A percentile compares a stretch with the other conserved stretches of the same genome.
Evolutionary conservation across 2,329 filamentous ascomycete genomes (phyloP).

Genomic region (Penicillium sp.): DNA sequence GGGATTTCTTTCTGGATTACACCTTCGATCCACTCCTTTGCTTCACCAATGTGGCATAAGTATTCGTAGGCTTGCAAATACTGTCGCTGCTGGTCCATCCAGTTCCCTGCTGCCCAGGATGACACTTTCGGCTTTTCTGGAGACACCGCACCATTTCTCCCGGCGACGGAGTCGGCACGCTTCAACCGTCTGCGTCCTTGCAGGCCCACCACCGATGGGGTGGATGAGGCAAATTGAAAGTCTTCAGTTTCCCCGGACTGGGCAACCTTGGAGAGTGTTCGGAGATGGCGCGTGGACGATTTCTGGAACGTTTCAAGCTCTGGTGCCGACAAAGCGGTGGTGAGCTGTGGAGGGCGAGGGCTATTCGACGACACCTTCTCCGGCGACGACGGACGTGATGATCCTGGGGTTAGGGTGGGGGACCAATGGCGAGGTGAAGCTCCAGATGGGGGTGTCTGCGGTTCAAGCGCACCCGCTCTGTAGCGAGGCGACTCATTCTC

Average conservation of each 20-base stretch:
- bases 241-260: constrained; percentile 73
- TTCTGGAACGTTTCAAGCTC: constrained; percentile 80
- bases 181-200: constrained; percentile 81
- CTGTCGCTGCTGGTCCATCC: constrained; percentile 98
- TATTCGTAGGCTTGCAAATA: constrained; percentile 98
- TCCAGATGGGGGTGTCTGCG: constrained; percentile 24
- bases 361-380: constrained; percentile 29
- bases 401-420: constrained; percentile 25
- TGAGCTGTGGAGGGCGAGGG: constrained; percentile 32
- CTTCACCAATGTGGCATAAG: constrained; percentile 96
- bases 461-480: constrained; percentile 16
- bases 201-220: constrained; percentile 83
- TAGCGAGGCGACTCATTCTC: constrained; percentile 31
- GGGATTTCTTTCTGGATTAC: constrained; percentile 81
- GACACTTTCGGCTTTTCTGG: constrained; percentile 56
- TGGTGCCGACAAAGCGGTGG: constrained; percentile 58
- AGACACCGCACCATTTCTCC: constrained; percentile 47
- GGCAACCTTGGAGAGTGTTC: constrained; percentile 79
- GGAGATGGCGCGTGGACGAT: constrained; percentile 84
- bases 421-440: constrained; percentile 25
- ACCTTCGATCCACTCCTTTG: constrained; percentile 98
- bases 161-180: constrained; percentile 56
- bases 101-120: constrained; percentile 79
- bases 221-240: constrained; percentile 71
- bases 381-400: constrained; percentile 30